Evolutionary conservation across 2,329 filamentous ascomycete genomes (phyloP).

Genomic region (Paraphaeosphaeria minitans): DNA sequence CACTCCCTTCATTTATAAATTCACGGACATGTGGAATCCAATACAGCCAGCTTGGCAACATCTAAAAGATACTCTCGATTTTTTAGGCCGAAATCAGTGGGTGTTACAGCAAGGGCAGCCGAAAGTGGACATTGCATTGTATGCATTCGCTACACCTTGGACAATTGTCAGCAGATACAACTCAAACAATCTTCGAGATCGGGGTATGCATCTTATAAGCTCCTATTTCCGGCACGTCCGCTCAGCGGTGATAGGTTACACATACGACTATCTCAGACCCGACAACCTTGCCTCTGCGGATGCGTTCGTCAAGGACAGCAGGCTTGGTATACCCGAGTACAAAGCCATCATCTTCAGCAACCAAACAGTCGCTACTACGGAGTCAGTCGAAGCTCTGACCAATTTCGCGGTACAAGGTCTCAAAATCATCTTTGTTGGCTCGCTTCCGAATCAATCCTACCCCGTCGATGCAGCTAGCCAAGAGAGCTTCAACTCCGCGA

Average conservation of each 20-base stretch:
- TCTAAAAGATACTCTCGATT: constrained; percentile 47
- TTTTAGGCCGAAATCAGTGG: constrained; percentile 46
- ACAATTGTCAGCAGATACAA: constrained; percentile 11
- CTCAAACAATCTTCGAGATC: constrained; percentile 18
- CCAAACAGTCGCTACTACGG: constrained; percentile 43
- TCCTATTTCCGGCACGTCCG: not conserved
- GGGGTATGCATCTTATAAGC: constrained; percentile 10
- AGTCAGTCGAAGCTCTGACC: constrained; percentile 41
- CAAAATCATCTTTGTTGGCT: constrained; percentile 48
- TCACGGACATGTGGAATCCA: constrained; percentile 48
- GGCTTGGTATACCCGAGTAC: constrained; percentile 52
- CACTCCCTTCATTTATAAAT: constrained; percentile 51
- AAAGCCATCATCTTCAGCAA: constrained; percentile 51
- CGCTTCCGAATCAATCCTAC: constrained; percentile 20
- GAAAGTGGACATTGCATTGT: constrained; percentile 52
- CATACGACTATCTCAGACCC: constrained; percentile 54
- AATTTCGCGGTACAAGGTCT: constrained; percentile 48
- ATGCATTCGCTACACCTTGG: constrained; percentile 27
- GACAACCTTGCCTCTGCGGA: constrained; percentile 51
- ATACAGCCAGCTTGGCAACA: constrained; percentile 52
- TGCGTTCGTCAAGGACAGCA: constrained; percentile 44
- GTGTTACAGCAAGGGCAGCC: constrained; percentile 49
- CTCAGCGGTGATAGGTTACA: constrained; percentile 38
- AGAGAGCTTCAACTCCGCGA: constrained; percentile 20
- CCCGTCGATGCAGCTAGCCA: constrained; percentile 25